Percentiles rank a stretch among this genome's conserved stretches.
Conservation (phyloP, 2,329 filamentous ascomycete species). For the Alternaria ethzedia region DNA sequence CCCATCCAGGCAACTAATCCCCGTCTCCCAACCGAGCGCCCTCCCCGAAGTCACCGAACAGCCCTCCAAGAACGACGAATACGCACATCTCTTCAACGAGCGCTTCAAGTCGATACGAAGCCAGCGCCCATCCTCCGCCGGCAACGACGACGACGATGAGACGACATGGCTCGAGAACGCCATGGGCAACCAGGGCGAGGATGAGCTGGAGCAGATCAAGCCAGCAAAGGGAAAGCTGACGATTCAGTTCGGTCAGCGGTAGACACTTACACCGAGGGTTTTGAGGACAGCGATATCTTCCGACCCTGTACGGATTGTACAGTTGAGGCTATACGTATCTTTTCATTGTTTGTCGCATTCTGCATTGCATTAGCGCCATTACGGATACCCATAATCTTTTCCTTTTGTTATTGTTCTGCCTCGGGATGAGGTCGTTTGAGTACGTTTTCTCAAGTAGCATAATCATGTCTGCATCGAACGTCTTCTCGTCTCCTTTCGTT, state of each 20-base stretch:
- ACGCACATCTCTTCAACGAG: slow-evolving; percentile 51
- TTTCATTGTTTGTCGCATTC: slow-evolving; percentile 36
- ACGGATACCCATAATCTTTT: slow-evolving; percentile 38
- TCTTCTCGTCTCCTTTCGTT: background rate
- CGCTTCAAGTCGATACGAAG: slow-evolving; percentile 44
- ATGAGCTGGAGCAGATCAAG: slow-evolving; percentile 26
- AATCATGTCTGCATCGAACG: background rate
- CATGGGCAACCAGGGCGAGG: slow-evolving; percentile 31
- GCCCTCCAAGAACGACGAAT: slow-evolving; percentile 43
- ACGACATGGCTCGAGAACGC: slow-evolving; percentile 42
- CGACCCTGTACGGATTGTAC: background rate
- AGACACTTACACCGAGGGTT: slow-evolving; percentile 5
- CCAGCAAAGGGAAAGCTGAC: slow-evolving; percentile 43
- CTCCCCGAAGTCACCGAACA: slow-evolving; percentile 47
- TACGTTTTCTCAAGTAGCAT: background rate
- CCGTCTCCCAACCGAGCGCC: slow-evolving; percentile 54
- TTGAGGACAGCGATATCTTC: slow-evolving; percentile 1
- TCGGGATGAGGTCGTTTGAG: background rate
- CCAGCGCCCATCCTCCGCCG: slow-evolving; percentile 30
- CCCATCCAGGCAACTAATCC: slow-evolving; percentile 56
- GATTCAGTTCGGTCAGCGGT: slow-evolving; percentile 45
- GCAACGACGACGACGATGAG: slow-evolving; percentile 42
- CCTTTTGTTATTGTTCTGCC: background rate
- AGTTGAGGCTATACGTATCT: slow-evolving; percentile 17
- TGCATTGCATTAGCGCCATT: slow-evolving; percentile 17